Conservation (phyloP, 2,329 filamentous ascomycete genomes). For the Xylariales sp. region DNA sequence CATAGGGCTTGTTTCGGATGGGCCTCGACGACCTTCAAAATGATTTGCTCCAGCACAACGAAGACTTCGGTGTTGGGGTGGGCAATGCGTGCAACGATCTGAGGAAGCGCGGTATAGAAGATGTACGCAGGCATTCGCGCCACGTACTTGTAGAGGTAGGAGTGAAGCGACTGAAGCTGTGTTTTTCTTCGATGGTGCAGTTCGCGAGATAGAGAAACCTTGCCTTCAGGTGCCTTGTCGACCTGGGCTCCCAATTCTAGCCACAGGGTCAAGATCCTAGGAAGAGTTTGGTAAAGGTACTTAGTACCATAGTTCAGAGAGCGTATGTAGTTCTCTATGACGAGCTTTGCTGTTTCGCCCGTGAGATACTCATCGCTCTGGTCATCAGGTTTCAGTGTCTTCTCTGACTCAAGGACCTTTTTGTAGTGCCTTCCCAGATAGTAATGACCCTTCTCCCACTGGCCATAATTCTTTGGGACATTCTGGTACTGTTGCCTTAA, state of each 20-base stretch:
- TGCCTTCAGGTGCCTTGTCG: slow-evolving; percentile 55
- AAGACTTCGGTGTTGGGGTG: slow-evolving; percentile 78
- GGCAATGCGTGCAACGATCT: slow-evolving; percentile 92
- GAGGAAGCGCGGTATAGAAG: slow-evolving; percentile 79
- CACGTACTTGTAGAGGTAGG: slow-evolving; percentile 75
- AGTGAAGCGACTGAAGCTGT: slow-evolving; percentile 65
- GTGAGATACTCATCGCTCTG: slow-evolving; percentile 72
- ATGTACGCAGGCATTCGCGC: slow-evolving; percentile 67
- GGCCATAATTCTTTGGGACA: slow-evolving; percentile 63
- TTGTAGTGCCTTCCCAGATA: slow-evolving; percentile 97
- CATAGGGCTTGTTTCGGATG: slow-evolving; percentile 90
- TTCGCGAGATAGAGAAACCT: slow-evolving; percentile 47
- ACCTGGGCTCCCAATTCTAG: slow-evolving; percentile 80
- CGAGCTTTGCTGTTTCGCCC: slow-evolving; percentile 76
- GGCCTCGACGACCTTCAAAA: slow-evolving; percentile 77
- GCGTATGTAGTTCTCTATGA: slow-evolving; percentile 89
- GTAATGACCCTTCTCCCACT: slow-evolving; percentile 97
- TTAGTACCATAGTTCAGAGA: slow-evolving; percentile 87
- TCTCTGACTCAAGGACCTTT: slow-evolving; percentile 88
- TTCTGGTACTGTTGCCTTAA: slow-evolving; percentile 79
- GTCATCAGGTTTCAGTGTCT: slow-evolving; percentile 67
- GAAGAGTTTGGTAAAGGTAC: slow-evolving; percentile 91
- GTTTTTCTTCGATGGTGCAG: slow-evolving; percentile 54
- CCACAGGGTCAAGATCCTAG: slow-evolving; percentile 89
- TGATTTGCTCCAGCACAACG: slow-evolving; percentile 70